A percentile compares a stretch with the other conserved stretches of the same genome.
Conservation (phyloP, 2,329 filamentous ascomycete genomes). For the Rutstroemia sydowiana region DNA sequence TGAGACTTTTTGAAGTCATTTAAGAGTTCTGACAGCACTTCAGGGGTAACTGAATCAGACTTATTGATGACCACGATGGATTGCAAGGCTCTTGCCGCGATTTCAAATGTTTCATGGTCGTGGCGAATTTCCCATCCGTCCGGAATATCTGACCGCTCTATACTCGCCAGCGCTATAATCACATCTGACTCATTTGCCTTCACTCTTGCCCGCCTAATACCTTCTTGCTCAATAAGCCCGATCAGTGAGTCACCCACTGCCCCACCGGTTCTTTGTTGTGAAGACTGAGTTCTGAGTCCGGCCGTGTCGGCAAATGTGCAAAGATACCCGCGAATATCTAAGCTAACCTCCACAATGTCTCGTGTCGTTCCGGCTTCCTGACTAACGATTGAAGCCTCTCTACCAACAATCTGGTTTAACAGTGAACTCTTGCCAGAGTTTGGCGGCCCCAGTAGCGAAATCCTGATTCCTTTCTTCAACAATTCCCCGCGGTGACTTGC, state of each 20-base stretch:
- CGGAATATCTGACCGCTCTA: conserved; percentile 44
- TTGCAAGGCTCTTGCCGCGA: conserved; percentile 43
- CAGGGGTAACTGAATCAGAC: conserved; percentile 40
- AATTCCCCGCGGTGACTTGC: conserved; percentile 80
- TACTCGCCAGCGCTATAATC: conserved; percentile 70
- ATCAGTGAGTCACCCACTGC: conserved; percentile 36
- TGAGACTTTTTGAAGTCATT: conserved; percentile 31
- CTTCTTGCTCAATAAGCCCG: conserved; percentile 76
- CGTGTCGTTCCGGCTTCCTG: conserved; percentile 87
- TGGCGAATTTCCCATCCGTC: conserved; percentile 40
- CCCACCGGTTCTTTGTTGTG: background rate
- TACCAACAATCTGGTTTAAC: conserved; percentile 80
- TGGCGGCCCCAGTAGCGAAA: conserved; percentile 82
- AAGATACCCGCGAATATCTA: conserved; percentile 84
- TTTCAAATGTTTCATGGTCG: conserved; percentile 47
- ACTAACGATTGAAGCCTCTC: conserved; percentile 93
- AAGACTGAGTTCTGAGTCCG: conserved; percentile 57
- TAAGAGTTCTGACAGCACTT: conserved; percentile 34
- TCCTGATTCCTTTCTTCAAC: conserved; percentile 73
- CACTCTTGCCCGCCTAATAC: conserved; percentile 77
- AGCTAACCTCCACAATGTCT: conserved; percentile 84
- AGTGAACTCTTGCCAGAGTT: conserved; percentile 94
- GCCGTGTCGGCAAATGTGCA: conserved; percentile 96
- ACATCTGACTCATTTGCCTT: conserved; percentile 80
- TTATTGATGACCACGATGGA: conserved; percentile 57